phyloP scores from a whole-genome alignment of 345 rosid species.

The Citrus cavaleriei region DNA sequence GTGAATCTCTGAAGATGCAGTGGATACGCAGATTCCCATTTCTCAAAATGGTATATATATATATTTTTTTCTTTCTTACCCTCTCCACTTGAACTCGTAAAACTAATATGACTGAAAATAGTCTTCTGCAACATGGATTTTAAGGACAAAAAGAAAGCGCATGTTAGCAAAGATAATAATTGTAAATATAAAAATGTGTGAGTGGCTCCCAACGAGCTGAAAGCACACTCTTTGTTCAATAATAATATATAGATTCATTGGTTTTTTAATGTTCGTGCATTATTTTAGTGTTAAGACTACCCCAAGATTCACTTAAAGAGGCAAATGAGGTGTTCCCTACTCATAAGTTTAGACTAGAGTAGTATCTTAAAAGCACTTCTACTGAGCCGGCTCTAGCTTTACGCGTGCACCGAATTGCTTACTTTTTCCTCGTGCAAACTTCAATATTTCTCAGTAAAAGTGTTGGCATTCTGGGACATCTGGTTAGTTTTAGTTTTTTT shows the following conservation, averaged over 20 bases:
- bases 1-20: conserved; percentile 43
- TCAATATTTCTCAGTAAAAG: no score
- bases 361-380: conserved; percentile 8
- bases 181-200: not conserved
- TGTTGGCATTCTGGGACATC: no score
- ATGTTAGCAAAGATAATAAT: conserved; percentile 15
- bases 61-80: not conserved
- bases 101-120: conserved; percentile 11
- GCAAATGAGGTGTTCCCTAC: conserved; percentile 27
- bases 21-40: conserved; percentile 59
- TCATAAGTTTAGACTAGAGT: conserved; percentile 6
- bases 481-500: no score
- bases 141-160: conserved; percentile 22
- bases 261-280: conserved; percentile 4
- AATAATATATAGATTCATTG: conserved; percentile 3
- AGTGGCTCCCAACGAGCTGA: conserved; percentile 36
- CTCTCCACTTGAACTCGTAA: not conserved
- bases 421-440: no score
- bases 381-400: not conserved
- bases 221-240: conserved; percentile 28
- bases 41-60: not conserved
- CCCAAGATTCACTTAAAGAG: conserved; percentile 66
- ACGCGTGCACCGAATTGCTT: no score
- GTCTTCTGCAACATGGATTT: conserved; percentile 17
- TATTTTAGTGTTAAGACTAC: conserved; percentile 20